Evolutionary conservation across 1,284 basidiomycete species (phyloP).

Genomic region (Rhodotorula sp.): DNA sequence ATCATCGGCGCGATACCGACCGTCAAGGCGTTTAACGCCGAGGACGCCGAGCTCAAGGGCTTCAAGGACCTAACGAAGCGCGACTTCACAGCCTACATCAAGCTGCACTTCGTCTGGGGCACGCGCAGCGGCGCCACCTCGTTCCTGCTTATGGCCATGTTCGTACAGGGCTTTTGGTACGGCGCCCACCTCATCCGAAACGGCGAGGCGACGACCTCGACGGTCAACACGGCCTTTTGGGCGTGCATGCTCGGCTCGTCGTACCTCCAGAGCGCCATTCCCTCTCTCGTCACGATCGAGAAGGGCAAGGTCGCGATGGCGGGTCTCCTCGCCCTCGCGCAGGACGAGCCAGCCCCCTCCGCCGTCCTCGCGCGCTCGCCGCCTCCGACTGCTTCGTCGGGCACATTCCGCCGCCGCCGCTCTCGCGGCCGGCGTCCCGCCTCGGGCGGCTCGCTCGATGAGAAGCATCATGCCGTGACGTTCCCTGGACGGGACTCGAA

Average conservation of each 20-base stretch:
- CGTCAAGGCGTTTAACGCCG: constrained; percentile 93
- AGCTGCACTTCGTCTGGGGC: constrained; percentile 70
- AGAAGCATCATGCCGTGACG: neutral
- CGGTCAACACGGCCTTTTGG: constrained; percentile 96
- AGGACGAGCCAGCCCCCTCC: constrained; percentile 1
- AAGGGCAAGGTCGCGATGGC: constrained; percentile 85
- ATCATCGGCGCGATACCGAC: constrained; percentile 78
- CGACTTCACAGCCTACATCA: constrained; percentile 59
- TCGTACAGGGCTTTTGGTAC: constrained; percentile 96
- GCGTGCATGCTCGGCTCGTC: constrained; percentile 85
- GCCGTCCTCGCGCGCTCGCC: neutral
- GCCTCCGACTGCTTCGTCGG: neutral
- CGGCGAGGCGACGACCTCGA: constrained; percentile 67
- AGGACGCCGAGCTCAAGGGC: constrained; percentile 61
- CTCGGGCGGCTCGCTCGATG: neutral
- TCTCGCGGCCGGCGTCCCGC: neutral
- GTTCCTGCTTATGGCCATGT: constrained; percentile 83
- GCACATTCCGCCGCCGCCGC: neutral
- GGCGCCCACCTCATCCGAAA: constrained; percentile 80
- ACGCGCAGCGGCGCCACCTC: constrained; percentile 68
- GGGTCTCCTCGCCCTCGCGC: constrained; percentile 54
- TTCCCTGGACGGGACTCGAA: neutral
- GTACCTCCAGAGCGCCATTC: constrained; percentile 82
- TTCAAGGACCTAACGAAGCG: constrained; percentile 58
- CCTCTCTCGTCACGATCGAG: constrained; percentile 71